Evolutionary conservation across 1,284 basidiomycete genomes (phyloP), one percentile per base, ranked within the genome.

Genomic region (Apiotrichum veenhuisii): DNA sequence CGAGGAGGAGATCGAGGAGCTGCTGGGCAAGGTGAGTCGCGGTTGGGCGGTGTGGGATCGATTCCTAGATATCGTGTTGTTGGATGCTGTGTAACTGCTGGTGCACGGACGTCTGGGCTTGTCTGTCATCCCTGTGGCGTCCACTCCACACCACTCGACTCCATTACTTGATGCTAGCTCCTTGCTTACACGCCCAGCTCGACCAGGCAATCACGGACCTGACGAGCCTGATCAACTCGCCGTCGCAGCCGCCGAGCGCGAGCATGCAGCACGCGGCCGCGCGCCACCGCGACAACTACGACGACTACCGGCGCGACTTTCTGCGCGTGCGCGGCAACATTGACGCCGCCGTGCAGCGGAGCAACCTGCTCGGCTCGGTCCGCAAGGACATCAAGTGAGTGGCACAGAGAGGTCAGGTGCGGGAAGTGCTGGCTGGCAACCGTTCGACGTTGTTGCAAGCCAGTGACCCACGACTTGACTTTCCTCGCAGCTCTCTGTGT

Each of bases 351-450:
- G 78, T 95, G 46, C 88, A 94, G 69, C 84, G 92, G 68, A 87
- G 87, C 1, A 94, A 91, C 73, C 78, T 98, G 18, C 80, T 98
- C 22, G 87, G 84, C 27, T 90, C 89, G n/a, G 93, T 98, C 2
- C 83, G 92, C 59, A 92, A 94, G 65, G 95, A 98, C 67, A 98
- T 98, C 64, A 87, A 91, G 91, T 94, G 64, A 55, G 86, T 80
- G 5, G 11, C 34, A n/a, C n/a, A n/a, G n/a, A n/a, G n/a, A n/a
- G n/a, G n/a, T n/a, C n/a, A n/a, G n/a, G n/a, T n/a, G n/a, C n/a
- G n/a, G n/a, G n/a, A n/a, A n/a, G n/a, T n/a, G n/a, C n/a, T n/a
- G n/a, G n/a, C n/a, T n/a, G n/a, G n/a, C n/a, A n/a, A n/a, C n/a
- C n/a, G n/a, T n/a, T n/a, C n/a, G n/a, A n/a, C n/a, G n/a, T n/a